These are phyloP conservation scores for Apiotrichum mycotoxinovorans DNA, from an alignment of 1,284 basidiomycete genomes.

Conservation along the genomic window DNA sequence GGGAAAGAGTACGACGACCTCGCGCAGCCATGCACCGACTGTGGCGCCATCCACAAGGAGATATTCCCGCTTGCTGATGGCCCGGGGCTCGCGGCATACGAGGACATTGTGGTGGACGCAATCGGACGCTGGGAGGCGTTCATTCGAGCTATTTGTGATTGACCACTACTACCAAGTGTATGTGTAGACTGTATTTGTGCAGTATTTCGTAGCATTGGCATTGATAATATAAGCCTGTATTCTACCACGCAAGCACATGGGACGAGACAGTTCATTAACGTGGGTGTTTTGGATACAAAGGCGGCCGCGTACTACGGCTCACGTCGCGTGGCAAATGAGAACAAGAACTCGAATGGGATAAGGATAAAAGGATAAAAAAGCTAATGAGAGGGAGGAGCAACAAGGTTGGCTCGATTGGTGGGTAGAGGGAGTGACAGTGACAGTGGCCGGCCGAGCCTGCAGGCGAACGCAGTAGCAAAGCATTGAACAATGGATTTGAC, in stretches of 20 bases:
- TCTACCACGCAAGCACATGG: background rate
- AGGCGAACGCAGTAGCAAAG: too few species aligned
- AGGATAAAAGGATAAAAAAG: too few species aligned
- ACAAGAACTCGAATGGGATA: too few species aligned
- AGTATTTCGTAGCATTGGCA: background rate
- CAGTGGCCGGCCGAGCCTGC: too few species aligned
- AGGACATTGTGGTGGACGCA: conserved; percentile 37
- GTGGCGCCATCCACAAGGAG: conserved; percentile 41
- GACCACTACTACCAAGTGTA: background rate
- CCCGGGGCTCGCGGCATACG: conserved; percentile 25
- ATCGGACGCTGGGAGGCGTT: conserved; percentile 47
- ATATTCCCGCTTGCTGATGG: conserved; percentile 36
- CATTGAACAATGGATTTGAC: background rate
- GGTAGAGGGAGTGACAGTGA: too few species aligned
- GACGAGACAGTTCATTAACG: background rate
- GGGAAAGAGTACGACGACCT: conserved; percentile 20
- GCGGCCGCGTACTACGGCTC: too few species aligned
- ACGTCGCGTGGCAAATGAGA: too few species aligned
- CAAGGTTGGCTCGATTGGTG: too few species aligned
- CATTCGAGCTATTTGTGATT: conserved; percentile 24
- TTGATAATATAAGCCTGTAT: conserved; percentile 1
- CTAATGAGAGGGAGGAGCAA: too few species aligned
- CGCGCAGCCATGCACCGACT: conserved; percentile 37
- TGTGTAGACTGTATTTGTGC: background rate
- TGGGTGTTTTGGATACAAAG: background rate